Evolutionary conservation across 352 stramenopile genomes (phyloP).

Genomic region (Sclerospora graminicola): DNA sequence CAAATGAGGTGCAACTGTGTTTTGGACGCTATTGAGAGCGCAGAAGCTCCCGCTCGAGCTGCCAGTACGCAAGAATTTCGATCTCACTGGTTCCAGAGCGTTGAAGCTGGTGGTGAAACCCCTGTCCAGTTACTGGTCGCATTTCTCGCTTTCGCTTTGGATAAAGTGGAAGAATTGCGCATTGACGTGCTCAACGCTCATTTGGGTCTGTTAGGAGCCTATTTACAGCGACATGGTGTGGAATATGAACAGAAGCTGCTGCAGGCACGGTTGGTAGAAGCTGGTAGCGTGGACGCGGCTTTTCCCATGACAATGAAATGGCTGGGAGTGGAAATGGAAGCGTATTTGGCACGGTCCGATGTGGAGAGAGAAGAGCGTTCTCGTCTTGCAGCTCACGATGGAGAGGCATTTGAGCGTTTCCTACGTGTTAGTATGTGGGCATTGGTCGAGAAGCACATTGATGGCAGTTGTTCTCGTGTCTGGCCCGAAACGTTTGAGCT

Average conservation of each 20-base stretch:
- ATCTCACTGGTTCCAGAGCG: conserved; percentile 15
- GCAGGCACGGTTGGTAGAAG: conserved; percentile 19
- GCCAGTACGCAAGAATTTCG: conserved; percentile 34
- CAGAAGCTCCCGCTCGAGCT: conserved; percentile 42
- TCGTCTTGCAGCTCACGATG: conserved; percentile 19
- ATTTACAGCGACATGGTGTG: conserved; percentile 45
- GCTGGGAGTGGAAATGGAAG: conserved; percentile 28
- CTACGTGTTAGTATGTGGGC: conserved; percentile 33
- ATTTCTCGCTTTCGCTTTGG: conserved; percentile 53
- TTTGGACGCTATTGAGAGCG: conserved; percentile 31
- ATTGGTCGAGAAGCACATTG: conserved; percentile 44
- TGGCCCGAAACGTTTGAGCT: conserved; percentile 64
- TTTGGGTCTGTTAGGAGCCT: conserved; percentile 36
- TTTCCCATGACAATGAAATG: conserved; percentile 43
- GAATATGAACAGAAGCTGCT: conserved; percentile 58
- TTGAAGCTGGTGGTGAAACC: conserved; percentile 12
- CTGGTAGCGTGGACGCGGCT: conserved; percentile 7
- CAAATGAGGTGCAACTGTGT: conserved; percentile 32
- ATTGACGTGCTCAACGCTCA: conserved; percentile 54
- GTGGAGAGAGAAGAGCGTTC: conserved; percentile 16
- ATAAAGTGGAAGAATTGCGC: conserved; percentile 58
- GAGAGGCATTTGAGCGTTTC: conserved; percentile 32
- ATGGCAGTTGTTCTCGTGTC: conserved; percentile 17
- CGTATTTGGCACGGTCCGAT: conserved; percentile 14
- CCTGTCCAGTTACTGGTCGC: conserved; percentile 32